Base-by-base conservation (phyloP, 768 basidiomycete genomes). In the Termitomyces eurrhizus region DNA sequence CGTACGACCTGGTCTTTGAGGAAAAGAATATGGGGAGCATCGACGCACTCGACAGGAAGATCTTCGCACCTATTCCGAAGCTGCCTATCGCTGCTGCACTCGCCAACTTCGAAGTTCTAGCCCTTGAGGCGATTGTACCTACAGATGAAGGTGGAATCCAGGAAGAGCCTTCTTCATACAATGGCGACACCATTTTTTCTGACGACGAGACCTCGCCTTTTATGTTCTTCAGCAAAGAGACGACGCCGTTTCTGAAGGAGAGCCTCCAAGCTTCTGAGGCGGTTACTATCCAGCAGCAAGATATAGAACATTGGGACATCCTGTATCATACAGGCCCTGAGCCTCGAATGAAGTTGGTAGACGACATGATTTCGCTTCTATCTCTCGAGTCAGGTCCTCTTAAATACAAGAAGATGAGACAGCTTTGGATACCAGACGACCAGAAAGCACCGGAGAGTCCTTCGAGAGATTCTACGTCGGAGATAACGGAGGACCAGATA, bases 31-130 rank as follows among this genome's bases (percentile, higher is more conserved):
- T 45, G 8, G 41, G 52, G 11, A 55, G 48, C 52, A 58, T 58
- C 14, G 52, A 58, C 32, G 41, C 33, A 0, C 29, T 16, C 26
- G 24, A 26, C 1, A 51, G 36, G 3, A 59, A 18, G 37, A 59
- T 63, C 32, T 21, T 45, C 24, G 54, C 62, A 18, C 62, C 62
- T 32, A 13, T 56, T 2, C 62, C 62, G 6, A 56, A 55, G 16
- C 44, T 46, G 6, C 49, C 58, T 3, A 63, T 26, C 8, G 21
- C 50, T 7, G 50, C 62, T 6, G 62, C 58, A 7, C 37, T 59
- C 7, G 54, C 42, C 1, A 39, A 56, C 36, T 59, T 63, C 44
- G 58, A 63, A 33, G 32, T 18, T 0, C 39, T 57, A 2, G 62
- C 58, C 3, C 32, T 58, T 13, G 26, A 35, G 11, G 57, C 53